Evolutionary conservation across 495 filamentous ascomycete species (phyloP), one percentile per base, ranked within the genome.

Genomic region (Annulohypoxylon stygium): DNA sequence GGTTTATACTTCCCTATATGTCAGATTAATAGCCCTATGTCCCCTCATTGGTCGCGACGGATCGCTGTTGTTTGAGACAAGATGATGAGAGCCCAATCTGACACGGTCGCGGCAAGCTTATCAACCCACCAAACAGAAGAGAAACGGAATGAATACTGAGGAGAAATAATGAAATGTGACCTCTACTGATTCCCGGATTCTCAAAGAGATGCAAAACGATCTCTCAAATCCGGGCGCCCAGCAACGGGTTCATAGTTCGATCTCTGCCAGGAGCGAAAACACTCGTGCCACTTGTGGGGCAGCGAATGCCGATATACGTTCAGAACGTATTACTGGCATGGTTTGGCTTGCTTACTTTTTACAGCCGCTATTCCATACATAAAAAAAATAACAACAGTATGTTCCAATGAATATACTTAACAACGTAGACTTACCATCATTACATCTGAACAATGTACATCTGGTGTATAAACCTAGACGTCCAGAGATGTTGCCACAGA

Each of bases 111-210:
- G 54, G 33, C 45, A 51, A 58, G 61, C 6, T 39, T 11, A 51
- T 11, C n/a, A 59, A 34, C 25, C 45, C 43, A 30, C 47, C 33
- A 64, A 64, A 68, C 57, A 61, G 23, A 65, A 58, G 48, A 36
- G 11, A 70, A 70, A 69, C 74, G 63, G 72, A 67, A 78, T 73
- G 43, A 60, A 70, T 51, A 63, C 63, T 54, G 61, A 60, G 47
- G 26, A 11, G 11, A 0, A 26, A 60, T 60, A 53, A 61, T 60
- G 62, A 61, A 43, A 82, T 85, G 83, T 85, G 76, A 83, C 82
- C 81, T 83, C 83, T 79, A 81, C 82, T 84, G 82, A 83, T 85
- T 84, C 82, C 81, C 81, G 76, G 61, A 74, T 74, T 83, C 67
- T 84, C 83, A 72, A 78, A 33, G 78, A 81, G 66, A 65, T 76